Evolutionary conservation across 2,329 filamentous ascomycete genomes (phyloP).

Genomic region (Aureobasidium sp.): DNA sequence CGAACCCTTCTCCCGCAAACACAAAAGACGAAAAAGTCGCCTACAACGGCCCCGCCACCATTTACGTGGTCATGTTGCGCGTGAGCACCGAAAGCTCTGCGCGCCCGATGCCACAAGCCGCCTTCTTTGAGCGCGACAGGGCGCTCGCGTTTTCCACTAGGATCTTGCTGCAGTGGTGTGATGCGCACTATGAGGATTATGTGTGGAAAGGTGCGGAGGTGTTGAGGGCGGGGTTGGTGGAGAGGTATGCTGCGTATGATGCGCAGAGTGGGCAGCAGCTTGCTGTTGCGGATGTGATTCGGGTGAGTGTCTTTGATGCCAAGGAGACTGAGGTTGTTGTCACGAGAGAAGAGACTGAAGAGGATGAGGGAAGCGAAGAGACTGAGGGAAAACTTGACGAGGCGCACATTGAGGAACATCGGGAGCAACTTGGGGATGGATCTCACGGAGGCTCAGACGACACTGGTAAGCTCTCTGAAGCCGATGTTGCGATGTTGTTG

Average conservation of each 20-base stretch:
- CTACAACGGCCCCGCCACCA: not conserved
- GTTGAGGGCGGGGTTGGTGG: not conserved
- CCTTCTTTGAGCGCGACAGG: not conserved
- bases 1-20: not conserved
- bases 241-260: not conserved
- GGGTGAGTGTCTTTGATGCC: conserved; percentile 2
- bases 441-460: not conserved
- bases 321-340: not conserved
- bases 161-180: conserved; percentile 6
- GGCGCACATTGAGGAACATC: not conserved
- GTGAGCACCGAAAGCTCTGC: not conserved
- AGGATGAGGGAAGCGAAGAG: not conserved
- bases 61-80: not conserved
- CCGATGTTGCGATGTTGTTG: not conserved
- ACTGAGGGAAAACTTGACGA: not conserved
- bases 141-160: not conserved
- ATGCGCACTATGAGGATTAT: not conserved
- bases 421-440: not conserved
- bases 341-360: not conserved
- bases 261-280: not conserved
- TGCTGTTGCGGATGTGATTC: conserved; percentile 4
- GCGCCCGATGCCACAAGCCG: conserved; percentile 2
- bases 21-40: not conserved
- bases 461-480: not conserved
- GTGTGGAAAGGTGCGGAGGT: not conserved